Evolutionary conservation across 768 basidiomycete genomes (phyloP), one percentile per base, ranked within the genome.

Genomic region (Amanita rimosa): DNA sequence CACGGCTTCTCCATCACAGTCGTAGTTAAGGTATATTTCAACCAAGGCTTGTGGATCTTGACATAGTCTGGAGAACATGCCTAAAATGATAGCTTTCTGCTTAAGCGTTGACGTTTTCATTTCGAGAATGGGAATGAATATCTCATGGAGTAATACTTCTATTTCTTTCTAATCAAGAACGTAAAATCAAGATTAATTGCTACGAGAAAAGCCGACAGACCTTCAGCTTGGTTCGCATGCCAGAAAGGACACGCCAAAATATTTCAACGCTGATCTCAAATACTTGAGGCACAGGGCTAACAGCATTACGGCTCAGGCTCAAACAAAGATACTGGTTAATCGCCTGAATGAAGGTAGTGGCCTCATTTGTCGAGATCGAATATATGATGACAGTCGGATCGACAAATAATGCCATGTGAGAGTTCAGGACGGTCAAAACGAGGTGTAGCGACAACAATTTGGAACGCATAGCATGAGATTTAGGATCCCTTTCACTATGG

Each of bases 261-360:
- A 98, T 96, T 68, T 98, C 96, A 43, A 97, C 94, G 58, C 91
- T 92, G 45, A 93, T 81, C 62, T 99, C 96, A 64, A 99, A 99
- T 11, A 99, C 94, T 64, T 95, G 94, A 2, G 86, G 85, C 6
- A 98, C 92, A 2, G 93, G 81, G 62, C 89, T 92, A 52, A 97
- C 88, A 41, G 94, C 94, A 61, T 98, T 99, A 48, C 96, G 78
- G 56, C 91, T 96, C 56, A 99, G 66, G 54, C 83, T 85, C 49
- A 96, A 67, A 61, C 94, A 97, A 38, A 99, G 77, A 67, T 98
- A 97, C 61, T 97, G 95, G 60, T 92, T 97, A 54, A 93, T 79
- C 13, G 92, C 94, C 61, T 97, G 91, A 46, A 90, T 74, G 63
- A 99, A 96, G 2, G 80, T 80, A 3, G 85, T 94, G 10, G 85